Evolutionary conservation across 257 asterid species (phyloP).

Genomic region (Verbascum thapsus): DNA sequence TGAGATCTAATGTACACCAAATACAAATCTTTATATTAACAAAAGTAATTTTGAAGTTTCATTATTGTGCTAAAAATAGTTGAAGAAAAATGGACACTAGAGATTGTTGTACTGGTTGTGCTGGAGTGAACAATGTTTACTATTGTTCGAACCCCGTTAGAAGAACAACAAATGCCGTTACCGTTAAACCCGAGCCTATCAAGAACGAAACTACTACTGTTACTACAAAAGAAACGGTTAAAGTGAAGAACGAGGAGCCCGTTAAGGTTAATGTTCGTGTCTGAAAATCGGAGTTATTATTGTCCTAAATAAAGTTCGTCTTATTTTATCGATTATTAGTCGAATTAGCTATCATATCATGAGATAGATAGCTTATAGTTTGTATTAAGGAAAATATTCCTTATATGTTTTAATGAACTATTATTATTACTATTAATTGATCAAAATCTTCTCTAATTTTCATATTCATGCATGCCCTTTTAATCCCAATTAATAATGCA

Average conservation of each 20-base stretch:
- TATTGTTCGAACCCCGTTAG: constrained; percentile 20
- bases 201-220: background rate
- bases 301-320: background rate
- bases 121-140: constrained; percentile 20
- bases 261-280: background rate
- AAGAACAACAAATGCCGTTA: background rate
- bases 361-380: background rate
- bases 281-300: background rate
- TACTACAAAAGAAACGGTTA: background rate
- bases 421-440: too few species aligned
- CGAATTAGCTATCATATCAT: constrained; percentile 7
- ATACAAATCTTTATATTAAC: background rate
- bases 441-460: too few species aligned
- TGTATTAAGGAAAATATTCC: background rate
- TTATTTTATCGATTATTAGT: background rate
- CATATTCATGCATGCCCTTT: too few species aligned
- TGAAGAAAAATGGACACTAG: constrained; percentile 26
- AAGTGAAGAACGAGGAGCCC: constrained; percentile 22
- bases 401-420: background rate
- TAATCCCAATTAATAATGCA: too few species aligned
- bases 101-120: constrained; percentile 29
- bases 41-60: background rate
- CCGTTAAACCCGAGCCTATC: too few species aligned
- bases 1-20: background rate
- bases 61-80: too few species aligned